Conservation (phyloP, 371 early-diverging fungal species). For the Mortierella sp. region DNA sequence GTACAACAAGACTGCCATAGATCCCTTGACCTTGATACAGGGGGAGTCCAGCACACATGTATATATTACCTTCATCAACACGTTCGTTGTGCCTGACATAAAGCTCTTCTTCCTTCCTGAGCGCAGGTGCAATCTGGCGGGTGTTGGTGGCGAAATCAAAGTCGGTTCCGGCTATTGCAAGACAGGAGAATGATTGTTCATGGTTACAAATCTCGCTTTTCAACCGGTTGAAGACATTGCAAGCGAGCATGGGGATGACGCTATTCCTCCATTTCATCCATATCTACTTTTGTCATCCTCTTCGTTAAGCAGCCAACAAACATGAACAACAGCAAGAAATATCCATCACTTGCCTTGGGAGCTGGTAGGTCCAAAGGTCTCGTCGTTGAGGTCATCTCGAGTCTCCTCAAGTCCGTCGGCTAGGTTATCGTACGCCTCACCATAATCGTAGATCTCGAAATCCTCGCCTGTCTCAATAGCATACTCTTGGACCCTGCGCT, state of each 20-base stretch:
- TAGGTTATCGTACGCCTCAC: constrained; percentile 55
- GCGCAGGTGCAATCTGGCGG: constrained; percentile 58
- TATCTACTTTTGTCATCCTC: too few relatives aligned
- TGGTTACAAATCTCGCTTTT: too few relatives aligned
- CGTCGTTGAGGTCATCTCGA: constrained; percentile 83
- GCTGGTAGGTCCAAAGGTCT: constrained; percentile 82
- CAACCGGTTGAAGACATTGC: too few relatives aligned
- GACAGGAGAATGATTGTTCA: background rate
- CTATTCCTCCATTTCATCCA: too few relatives aligned
- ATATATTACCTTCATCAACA: constrained; percentile 18
- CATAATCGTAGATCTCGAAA: constrained; percentile 55
- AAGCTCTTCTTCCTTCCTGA: constrained; percentile 66
- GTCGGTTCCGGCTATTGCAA: constrained; percentile 60
- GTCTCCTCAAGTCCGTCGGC: constrained; percentile 73
- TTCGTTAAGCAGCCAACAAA: background rate
- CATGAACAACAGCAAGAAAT: too few relatives aligned
- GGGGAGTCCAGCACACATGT: background rate
- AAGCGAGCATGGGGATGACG: too few relatives aligned
- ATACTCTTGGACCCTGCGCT: constrained; percentile 62
- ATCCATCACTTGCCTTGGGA: constrained; percentile 56
- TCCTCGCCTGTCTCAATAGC: constrained; percentile 54
- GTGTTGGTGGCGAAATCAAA: constrained; percentile 81
- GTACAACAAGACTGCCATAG: too few relatives aligned
- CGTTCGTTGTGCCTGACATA: constrained; percentile 58
- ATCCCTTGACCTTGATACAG: too few relatives aligned